Evolutionary conservation across 805 yeast species (phyloP).

Genomic region (Scheffersomyces spartinae): DNA sequence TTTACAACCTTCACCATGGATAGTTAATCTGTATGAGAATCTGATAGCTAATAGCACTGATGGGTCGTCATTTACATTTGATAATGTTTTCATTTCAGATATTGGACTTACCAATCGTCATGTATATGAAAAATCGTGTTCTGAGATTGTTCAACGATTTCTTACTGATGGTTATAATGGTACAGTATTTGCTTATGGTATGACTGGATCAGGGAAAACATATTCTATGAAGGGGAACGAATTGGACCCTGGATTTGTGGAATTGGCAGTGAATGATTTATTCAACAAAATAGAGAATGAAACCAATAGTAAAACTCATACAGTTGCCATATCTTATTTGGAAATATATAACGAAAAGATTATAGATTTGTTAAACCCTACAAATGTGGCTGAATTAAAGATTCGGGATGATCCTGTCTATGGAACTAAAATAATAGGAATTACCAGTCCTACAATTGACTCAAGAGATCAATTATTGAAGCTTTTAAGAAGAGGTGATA

Average conservation of each 20-base stretch:
- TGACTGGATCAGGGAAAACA: conserved; percentile 92
- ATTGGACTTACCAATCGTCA: conserved; percentile 34
- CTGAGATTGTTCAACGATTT: conserved; percentile 41
- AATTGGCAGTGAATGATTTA: conserved; percentile 49
- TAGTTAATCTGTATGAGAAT: conserved; percentile 24
- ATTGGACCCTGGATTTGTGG: conserved; percentile 59
- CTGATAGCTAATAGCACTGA: conserved; percentile 39
- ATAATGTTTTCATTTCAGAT: conserved; percentile 60
- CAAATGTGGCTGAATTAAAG: conserved; percentile 41
- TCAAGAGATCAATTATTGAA: conserved; percentile 49
- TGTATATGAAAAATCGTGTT: conserved; percentile 50
- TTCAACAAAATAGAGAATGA: conserved; percentile 34
- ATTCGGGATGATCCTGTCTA: conserved; percentile 64
- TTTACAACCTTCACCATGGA: conserved; percentile 30
- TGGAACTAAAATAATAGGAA: conserved; percentile 70
- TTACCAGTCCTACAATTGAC: conserved; percentile 48
- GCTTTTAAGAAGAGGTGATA: conserved; percentile 59
- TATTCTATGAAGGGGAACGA: conserved; percentile 71
- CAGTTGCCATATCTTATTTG: conserved; percentile 56
- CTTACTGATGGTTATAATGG: conserved; percentile 67
- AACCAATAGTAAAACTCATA: conserved; percentile 19
- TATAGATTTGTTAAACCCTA: conserved; percentile 54
- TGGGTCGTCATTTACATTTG: conserved; percentile 57
- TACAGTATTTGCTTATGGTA: conserved; percentile 87
- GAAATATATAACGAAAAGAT: conserved; percentile 85